These are phyloP conservation scores for Tirmania nivea DNA, from an alignment of 495 filamentous ascomycete species.

Conservation along the genomic window DNA sequence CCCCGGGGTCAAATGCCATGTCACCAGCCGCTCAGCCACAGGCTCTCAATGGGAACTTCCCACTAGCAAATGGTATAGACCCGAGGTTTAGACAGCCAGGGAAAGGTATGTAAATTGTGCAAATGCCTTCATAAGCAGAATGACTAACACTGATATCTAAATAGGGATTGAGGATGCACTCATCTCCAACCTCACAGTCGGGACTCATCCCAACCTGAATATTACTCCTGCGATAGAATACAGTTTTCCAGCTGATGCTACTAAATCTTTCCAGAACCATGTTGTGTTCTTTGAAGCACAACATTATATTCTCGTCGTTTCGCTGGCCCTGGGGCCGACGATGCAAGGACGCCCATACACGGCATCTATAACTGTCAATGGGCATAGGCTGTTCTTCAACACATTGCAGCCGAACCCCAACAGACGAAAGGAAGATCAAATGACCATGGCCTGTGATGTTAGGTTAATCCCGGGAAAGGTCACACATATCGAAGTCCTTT, in stretches of 20 bases:
- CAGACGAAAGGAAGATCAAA: background rate
- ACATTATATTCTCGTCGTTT: background rate
- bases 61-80: background rate
- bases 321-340: background rate
- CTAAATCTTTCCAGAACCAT: background rate
- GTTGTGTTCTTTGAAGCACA: background rate
- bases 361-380: background rate
- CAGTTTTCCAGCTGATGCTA: background rate
- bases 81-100: background rate
- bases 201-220: background rate
- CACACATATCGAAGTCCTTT: background rate
- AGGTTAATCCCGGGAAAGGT: background rate
- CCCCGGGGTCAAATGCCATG: background rate
- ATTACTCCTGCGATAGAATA: background rate
- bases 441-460: background rate
- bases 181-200: background rate
- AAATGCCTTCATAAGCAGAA: no score
- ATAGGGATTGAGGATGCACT: background rate
- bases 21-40: background rate
- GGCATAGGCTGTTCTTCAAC: background rate
- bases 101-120: background rate
- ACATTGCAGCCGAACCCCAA: background rate
- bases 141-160: background rate
- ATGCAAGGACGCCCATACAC: background rate
- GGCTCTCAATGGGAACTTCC: background rate